A percentile compares a stretch with the other conserved stretches of the same genome.
These are phyloP conservation scores for Pseudocercospora musae DNA, from an alignment of 2,329 filamentous ascomycete species.

Conservation along the genomic window DNA sequence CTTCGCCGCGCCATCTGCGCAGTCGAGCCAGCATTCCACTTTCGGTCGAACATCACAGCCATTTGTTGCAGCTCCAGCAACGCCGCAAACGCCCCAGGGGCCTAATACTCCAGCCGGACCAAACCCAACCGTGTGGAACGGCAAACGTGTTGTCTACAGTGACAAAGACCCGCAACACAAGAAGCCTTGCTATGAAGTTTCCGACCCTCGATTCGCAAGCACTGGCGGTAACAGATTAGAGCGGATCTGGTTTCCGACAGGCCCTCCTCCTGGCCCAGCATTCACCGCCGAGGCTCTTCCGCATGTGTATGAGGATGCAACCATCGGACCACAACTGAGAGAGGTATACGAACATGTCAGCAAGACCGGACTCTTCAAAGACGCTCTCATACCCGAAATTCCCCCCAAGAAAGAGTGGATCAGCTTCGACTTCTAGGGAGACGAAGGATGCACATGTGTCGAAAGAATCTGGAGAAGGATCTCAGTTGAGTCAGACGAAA, in stretches of 20 bases:
- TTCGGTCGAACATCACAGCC: not conserved
- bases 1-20: slow-evolving; percentile 14
- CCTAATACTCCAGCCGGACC: not conserved
- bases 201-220: not conserved
- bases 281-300: slow-evolving; percentile 53
- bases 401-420: slow-evolving; percentile 73
- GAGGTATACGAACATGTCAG: slow-evolving; percentile 63
- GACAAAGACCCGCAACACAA: slow-evolving; percentile 2
- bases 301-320: slow-evolving; percentile 55
- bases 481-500: not conserved
- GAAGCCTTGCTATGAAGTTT: slow-evolving; percentile 7
- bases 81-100: not conserved
- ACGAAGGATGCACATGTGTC: not conserved
- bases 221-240: not conserved
- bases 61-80: not conserved
- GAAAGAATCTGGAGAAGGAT: not conserved
- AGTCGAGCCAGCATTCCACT: not conserved
- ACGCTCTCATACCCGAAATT: slow-evolving; percentile 61
- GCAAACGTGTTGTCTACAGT: slow-evolving; percentile 1
- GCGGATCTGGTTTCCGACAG: slow-evolving; percentile 35
- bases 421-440: slow-evolving; percentile 40
- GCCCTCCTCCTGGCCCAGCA: slow-evolving; percentile 51
- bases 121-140: slow-evolving; percentile 5
- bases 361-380: slow-evolving; percentile 64
- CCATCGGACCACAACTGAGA: slow-evolving; percentile 51